A percentile compares a stretch with the other conserved stretches of the same genome.
Evolutionary conservation across 495 filamentous ascomycete genomes (phyloP).

Genomic region (Neurospora tetraspora): DNA sequence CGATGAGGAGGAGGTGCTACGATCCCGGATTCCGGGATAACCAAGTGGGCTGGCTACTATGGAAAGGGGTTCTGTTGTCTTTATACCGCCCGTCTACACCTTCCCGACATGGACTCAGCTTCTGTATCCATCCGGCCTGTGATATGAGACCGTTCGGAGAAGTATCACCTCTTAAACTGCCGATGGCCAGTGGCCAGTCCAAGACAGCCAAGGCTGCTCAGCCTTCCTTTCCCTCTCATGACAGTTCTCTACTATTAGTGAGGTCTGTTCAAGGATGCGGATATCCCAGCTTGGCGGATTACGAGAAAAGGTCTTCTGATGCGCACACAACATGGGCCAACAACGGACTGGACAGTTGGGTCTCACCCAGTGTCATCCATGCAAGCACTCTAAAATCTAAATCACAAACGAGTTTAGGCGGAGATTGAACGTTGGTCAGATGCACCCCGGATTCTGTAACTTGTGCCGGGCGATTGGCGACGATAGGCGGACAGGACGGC

Average conservation of each 20-base stretch:
- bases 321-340: no score
- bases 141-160: neutral
- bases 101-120: no score
- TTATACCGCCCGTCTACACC: neutral
- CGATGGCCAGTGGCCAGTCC: neutral
- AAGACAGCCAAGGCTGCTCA: neutral
- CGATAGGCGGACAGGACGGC: neutral
- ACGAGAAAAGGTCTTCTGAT: neutral
- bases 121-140: no score
- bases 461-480: neutral
- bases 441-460: neutral
- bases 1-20: neutral
- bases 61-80: neutral
- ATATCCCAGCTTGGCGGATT: neutral
- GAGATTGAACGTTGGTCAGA: neutral
- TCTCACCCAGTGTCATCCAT: neutral
- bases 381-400: neutral
- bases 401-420: neutral
- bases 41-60: neutral
- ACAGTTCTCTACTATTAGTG: neutral
- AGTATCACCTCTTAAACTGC: neutral
- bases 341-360: neutral
- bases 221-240: neutral
- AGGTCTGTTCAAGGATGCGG: neutral
- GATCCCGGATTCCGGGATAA: neutral